Evolutionary conservation across 1,284 basidiomycete genomes (phyloP).

Genomic region (Coriolopsis trogii): DNA sequence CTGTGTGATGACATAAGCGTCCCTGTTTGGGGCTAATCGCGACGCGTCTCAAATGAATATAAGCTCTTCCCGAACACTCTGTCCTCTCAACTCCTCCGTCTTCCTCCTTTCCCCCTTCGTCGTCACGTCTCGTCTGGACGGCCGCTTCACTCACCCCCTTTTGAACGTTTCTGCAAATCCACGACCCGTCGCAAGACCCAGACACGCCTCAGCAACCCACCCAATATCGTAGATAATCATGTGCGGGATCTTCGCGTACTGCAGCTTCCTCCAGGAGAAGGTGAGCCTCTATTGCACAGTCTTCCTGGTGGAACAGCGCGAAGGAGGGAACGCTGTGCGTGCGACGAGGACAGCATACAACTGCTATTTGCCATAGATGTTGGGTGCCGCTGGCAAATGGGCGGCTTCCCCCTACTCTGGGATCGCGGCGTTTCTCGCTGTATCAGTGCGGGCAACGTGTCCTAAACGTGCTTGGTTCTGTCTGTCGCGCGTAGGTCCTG

Average conservation of each 20-base stretch:
- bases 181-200: conserved; percentile 5
- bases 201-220: conserved; percentile 6
- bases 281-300: conserved; percentile 43
- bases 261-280: conserved; percentile 93
- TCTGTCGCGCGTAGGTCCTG: background rate
- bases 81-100: conserved; percentile 11
- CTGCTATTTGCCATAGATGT: too few relatives aligned
- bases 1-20: conserved; percentile 14
- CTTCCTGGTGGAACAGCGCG: background rate
- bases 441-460: background rate
- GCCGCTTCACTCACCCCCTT: background rate
- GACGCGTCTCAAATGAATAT: conserved; percentile 24
- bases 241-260: conserved; percentile 97
- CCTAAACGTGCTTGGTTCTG: background rate
- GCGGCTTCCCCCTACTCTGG: background rate
- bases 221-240: conserved; percentile 41
- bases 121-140: background rate
- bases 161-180: background rate
- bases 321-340: too few relatives aligned
- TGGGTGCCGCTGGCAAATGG: background rate
- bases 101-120: background rate
- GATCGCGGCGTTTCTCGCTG: too few relatives aligned
- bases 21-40: conserved; percentile 17
- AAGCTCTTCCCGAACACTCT: conserved; percentile 15
- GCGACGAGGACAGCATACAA: too few relatives aligned